These are phyloP conservation scores for Nemania bipapillata DNA, from an alignment of 2,329 filamentous ascomycete genomes.

Conservation along the genomic window DNA sequence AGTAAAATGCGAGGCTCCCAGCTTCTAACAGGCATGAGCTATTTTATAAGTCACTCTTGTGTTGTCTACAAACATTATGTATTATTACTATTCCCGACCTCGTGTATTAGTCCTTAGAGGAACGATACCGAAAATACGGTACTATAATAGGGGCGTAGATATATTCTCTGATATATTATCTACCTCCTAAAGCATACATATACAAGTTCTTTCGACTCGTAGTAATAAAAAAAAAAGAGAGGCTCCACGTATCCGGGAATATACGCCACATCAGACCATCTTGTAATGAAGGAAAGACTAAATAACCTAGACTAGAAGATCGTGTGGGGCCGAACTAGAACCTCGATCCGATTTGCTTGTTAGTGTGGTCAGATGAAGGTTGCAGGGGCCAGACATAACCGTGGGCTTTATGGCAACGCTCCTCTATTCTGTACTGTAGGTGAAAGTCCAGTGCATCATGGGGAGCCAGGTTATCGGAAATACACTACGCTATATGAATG, in stretches of 20 bases:
- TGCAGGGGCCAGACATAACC: slow-evolving; percentile 28
- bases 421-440: too few relatives aligned
- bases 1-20: not conserved
- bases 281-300: slow-evolving; percentile 32
- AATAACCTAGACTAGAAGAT: slow-evolving; percentile 23
- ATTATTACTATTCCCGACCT: not conserved
- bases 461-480: slow-evolving; percentile 35
- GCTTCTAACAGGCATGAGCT: not conserved
- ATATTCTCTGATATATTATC: slow-evolving; percentile 1
- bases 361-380: slow-evolving; percentile 29
- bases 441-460: slow-evolving; percentile 35
- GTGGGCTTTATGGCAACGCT: slow-evolving; percentile 16
- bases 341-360: slow-evolving; percentile 36
- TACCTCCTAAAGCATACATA: not conserved
- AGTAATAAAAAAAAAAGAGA: slow-evolving; percentile 17
- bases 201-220: not conserved
- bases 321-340: slow-evolving; percentile 31
- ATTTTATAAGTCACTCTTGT: not conserved
- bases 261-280: slow-evolving; percentile 48
- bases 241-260: slow-evolving; percentile 32
- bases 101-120: not conserved
- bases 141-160: slow-evolving; percentile 13
- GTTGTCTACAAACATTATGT: not conserved
- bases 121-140: not conserved
- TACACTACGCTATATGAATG: slow-evolving; percentile 11